A percentile compares a stretch with the other conserved stretches of the same genome.
These are phyloP conservation scores for Acacia concinna DNA, from an alignment of 331 rosid species.

Conservation along the genomic window DNA sequence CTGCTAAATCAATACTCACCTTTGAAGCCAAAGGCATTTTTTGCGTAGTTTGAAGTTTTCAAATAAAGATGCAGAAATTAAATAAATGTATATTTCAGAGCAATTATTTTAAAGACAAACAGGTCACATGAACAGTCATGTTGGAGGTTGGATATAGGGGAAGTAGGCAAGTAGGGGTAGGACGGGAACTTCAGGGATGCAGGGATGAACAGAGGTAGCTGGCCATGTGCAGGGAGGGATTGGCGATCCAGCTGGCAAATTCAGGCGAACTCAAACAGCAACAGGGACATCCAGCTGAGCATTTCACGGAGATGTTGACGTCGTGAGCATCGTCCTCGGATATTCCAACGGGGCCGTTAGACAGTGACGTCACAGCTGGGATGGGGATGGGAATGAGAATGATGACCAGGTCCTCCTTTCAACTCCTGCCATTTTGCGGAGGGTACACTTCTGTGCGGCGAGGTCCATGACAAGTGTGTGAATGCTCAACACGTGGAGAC, in stretches of 20 bases:
- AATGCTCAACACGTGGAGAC: neutral
- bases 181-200: neutral
- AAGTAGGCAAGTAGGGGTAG: neutral
- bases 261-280: conserved; percentile 27
- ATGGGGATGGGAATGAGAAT: conserved; percentile 10
- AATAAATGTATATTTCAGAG: neutral
- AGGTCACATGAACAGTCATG: neutral
- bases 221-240: conserved; percentile 50
- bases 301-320: conserved; percentile 5
- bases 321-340: conserved; percentile 11
- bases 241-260: conserved; percentile 54
- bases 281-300: conserved; percentile 53
- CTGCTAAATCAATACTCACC: neutral
- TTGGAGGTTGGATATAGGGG: neutral
- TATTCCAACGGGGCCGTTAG: neutral
- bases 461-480: neutral
- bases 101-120: neutral
- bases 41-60: neutral
- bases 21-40: neutral
- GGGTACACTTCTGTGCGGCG: neutral
- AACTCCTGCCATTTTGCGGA: neutral
- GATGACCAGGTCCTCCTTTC: conserved; percentile 27
- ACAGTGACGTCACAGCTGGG: conserved; percentile 11
- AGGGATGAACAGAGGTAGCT: conserved; percentile 37
- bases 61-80: neutral